Evolutionary conservation across 352 stramenopile genomes (phyloP), one percentile per base, ranked within the genome.

Genomic region (Globisporangium spiculum): DNA sequence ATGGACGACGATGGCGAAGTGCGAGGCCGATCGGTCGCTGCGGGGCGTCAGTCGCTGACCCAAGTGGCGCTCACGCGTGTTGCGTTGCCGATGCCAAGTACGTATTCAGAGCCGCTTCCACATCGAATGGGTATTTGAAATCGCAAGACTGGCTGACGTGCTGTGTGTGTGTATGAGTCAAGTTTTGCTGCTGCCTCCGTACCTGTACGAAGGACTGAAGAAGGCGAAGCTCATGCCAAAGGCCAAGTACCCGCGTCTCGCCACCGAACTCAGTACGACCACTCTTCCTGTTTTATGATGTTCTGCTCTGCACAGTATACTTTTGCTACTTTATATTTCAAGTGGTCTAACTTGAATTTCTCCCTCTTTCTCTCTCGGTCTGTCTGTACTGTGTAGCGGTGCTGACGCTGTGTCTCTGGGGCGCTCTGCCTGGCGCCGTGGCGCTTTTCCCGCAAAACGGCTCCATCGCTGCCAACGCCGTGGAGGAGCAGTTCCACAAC

Each of bases 371-470:
- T 32, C 30, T 32, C 30, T 32, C 30, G 59, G 63, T 57, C 22
- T 30, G 24, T 22, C 27, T 53, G 60, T 46, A 32, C 72, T 41
- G 22, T 38, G 44, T 27, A 77, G 86, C 86, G 7, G 79, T 95
- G 50, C 67, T 91, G 70, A 95, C 84, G 64, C 50, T 93, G 54
- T 95, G 88, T 30, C 73, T 95, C 30, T 93, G 84, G 84, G 88
- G 83, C 1, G 86, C 88, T 6, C 77, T 95, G 61, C 88, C 88
- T n/a, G 89, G 70, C 8, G 86, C 88, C 34, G 79, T 95, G 30
- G 88, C 88, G 55, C 79, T 95, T 0, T 95, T 95, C 73, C 88
- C 88, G 10, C 86, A 95, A 66, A 90, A 84, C 44, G 88, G 88
- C 36, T 80, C 72, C 12, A 95, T 95, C 71, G 77, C 80, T 1